These are phyloP conservation scores for Peziza echinospora DNA, from an alignment of 495 filamentous ascomycete species.

Conservation along the genomic window DNA sequence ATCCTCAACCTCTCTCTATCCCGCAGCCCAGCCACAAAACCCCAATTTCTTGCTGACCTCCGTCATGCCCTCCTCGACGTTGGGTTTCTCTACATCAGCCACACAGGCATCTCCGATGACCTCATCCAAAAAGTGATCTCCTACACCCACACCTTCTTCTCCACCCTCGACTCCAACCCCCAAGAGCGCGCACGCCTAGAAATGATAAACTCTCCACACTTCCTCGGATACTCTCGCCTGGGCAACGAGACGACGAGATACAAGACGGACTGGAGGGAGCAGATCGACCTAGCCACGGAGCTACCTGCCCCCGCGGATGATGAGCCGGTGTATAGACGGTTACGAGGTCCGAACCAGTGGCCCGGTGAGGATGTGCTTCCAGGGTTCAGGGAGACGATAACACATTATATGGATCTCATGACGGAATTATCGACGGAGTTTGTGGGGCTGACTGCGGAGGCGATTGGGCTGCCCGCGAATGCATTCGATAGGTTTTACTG, in stretches of 20 bases:
- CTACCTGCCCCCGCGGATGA: constrained; percentile 39
- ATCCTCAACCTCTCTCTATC: constrained; percentile 57
- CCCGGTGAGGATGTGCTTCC: constrained; percentile 46
- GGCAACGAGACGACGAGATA: constrained; percentile 40
- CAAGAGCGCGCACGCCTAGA: constrained; percentile 43
- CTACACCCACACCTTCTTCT: constrained; percentile 55
- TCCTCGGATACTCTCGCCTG: constrained; percentile 40
- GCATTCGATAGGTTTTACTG: constrained; percentile 57
- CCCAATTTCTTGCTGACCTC: constrained; percentile 46
- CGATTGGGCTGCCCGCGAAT: constrained; percentile 46
- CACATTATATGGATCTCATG: constrained; percentile 57
- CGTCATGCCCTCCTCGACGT: constrained; percentile 70
- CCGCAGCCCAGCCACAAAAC: constrained; percentile 43
- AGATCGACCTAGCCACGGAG: constrained; percentile 72
- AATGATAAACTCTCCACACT: constrained; percentile 21
- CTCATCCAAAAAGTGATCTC: constrained; percentile 45
- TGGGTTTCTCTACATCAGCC: constrained; percentile 79
- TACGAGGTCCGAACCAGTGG: constrained; percentile 82
- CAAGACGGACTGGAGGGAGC: constrained; percentile 52
- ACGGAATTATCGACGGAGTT: constrained; percentile 48
- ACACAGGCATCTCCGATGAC: constrained; percentile 50
- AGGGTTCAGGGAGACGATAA: constrained; percentile 43
- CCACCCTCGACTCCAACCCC: constrained; percentile 49
- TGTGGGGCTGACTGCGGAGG: constrained; percentile 69
- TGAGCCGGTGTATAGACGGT: constrained; percentile 55